Evolutionary conservation across 2,329 filamentous ascomycete species (phyloP).

Genomic region (Cytospora mali): DNA sequence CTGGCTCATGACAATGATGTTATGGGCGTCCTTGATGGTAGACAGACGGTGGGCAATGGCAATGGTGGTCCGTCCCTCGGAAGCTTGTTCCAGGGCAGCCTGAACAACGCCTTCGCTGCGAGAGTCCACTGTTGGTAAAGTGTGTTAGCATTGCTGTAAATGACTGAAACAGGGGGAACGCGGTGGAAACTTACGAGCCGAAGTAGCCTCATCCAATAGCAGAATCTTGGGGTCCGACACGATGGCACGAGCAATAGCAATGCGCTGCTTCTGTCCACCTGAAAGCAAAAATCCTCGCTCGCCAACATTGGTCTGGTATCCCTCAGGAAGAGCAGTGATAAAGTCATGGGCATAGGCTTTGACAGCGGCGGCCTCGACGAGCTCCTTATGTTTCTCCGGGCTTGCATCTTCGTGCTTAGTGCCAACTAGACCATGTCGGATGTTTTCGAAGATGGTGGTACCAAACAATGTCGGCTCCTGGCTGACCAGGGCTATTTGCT

Average conservation of each 20-base stretch:
- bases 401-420: constrained; percentile 71
- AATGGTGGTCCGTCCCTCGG: constrained; percentile 88
- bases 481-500: constrained; percentile 88
- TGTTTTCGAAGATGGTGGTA: constrained; percentile 87
- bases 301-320: constrained; percentile 93
- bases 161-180: too few species aligned
- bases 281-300: constrained; percentile 91
- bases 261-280: constrained; percentile 95
- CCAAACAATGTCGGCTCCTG: constrained; percentile 92
- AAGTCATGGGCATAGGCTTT: constrained; percentile 97
- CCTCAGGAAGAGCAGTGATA: constrained; percentile 77
- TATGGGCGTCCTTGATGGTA: constrained; percentile 91
- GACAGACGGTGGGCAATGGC: constrained; percentile 94
- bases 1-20: constrained; percentile 89
- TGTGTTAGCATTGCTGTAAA: constrained; percentile 38
- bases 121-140: constrained; percentile 77
- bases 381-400: constrained; percentile 67
- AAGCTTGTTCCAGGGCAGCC: constrained; percentile 83
- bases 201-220: constrained; percentile 89
- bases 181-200: constrained; percentile 22
- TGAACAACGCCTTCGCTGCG: constrained; percentile 95
- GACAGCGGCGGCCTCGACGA: constrained; percentile 79
- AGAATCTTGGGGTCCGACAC: constrained; percentile 91
- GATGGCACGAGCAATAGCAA: constrained; percentile 88
- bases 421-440: constrained; percentile 86